Evolutionary conservation across 148 eudicot species (phyloP).

Genomic region (Camellia sinensis): DNA sequence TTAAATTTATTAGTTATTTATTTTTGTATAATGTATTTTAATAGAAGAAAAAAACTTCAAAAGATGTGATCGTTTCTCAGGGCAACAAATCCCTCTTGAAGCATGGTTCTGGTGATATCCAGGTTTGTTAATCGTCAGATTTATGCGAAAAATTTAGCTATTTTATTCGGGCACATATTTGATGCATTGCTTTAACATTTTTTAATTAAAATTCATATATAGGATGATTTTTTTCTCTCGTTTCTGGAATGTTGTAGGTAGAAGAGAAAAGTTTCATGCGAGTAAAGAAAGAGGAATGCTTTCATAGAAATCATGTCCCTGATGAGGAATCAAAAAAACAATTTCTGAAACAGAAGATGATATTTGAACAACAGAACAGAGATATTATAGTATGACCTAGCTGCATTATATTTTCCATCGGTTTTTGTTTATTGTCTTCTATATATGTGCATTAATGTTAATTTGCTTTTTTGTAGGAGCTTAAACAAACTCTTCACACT

Average conservation of each 20-base stretch:
- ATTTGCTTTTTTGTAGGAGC: constrained; percentile 41
- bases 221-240: constrained; percentile 11
- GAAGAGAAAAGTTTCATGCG: constrained; percentile 33
- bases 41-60: constrained; percentile 46
- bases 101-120: constrained; percentile 37
- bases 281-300: constrained; percentile 38
- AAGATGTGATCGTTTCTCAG: constrained; percentile 35
- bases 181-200: background rate
- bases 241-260: constrained; percentile 31
- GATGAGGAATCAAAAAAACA: constrained; percentile 56
- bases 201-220: background rate
- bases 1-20: background rate
- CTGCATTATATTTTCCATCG: background rate
- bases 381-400: constrained; percentile 61
- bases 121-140: constrained; percentile 31
- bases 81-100: constrained; percentile 42
- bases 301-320: constrained; percentile 16
- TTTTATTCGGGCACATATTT: background rate
- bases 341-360: constrained; percentile 49
- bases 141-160: background rate
- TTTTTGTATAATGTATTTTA: constrained; percentile 14
- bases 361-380: constrained; percentile 66
- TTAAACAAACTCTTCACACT: constrained; percentile 67
- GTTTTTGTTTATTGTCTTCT: background rate
- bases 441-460: constrained; percentile 4